Evolutionary conservation across 2,329 filamentous ascomycete species (phyloP).

Genomic region (Metarhizium sp.): DNA sequence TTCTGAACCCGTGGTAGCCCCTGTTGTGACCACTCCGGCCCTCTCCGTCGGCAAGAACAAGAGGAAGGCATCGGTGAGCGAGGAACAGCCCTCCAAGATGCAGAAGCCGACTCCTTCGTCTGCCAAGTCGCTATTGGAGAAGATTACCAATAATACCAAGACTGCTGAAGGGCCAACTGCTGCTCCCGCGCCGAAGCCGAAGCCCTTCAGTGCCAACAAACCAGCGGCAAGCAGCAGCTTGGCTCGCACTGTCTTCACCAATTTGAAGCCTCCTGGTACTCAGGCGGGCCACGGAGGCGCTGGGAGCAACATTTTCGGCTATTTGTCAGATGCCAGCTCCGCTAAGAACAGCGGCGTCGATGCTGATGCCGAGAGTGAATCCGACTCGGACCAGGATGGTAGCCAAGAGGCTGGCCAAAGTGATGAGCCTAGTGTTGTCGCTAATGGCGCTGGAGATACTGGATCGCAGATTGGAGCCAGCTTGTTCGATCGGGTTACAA

Average conservation of each 20-base stretch:
- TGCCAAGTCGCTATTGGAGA: conserved; percentile 48
- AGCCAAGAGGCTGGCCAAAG: conserved; percentile 33
- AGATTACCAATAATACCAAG: conserved; percentile 41
- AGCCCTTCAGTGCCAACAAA: conserved; percentile 24
- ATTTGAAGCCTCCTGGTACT: conserved; percentile 23
- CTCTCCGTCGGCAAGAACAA: conserved; percentile 35
- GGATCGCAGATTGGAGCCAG: conserved; percentile 29
- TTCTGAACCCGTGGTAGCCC: conserved; percentile 21
- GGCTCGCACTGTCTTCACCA: conserved; percentile 34
- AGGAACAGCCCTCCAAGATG: conserved; percentile 40
- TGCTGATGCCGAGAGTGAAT: conserved; percentile 36
- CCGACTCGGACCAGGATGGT: conserved; percentile 33
- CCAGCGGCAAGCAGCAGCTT: conserved; percentile 24
- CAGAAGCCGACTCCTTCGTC: conserved; percentile 42
- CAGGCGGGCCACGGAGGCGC: conserved; percentile 15
- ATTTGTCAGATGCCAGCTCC: conserved; percentile 48
- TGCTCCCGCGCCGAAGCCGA: conserved; percentile 18
- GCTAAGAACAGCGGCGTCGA: conserved; percentile 44
- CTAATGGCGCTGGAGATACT: conserved; percentile 31
- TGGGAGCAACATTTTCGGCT: conserved; percentile 46
- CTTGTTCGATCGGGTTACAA: conserved; percentile 46
- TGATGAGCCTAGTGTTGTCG: conserved; percentile 32
- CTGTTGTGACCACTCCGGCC: conserved; percentile 9
- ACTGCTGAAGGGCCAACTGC: conserved; percentile 14
- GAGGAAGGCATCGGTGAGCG: conserved; percentile 37